These are phyloP conservation scores for Neofusicoccum laricinum DNA, from an alignment of 2,329 filamentous ascomycete genomes.

Conservation along the genomic window DNA sequence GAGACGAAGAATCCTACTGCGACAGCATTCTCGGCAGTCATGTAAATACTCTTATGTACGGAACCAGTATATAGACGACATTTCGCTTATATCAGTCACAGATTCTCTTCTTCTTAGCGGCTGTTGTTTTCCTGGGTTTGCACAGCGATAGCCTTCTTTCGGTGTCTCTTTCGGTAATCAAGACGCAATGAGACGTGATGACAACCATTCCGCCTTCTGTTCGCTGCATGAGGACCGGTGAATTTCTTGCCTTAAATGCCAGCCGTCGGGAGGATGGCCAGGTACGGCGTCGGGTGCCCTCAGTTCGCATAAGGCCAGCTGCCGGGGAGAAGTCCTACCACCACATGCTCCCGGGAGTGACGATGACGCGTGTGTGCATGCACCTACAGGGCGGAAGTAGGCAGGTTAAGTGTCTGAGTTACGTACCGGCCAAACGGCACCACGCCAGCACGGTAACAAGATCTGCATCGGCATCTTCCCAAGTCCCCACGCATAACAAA, in stretches of 20 bases:
- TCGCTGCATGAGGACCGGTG: not conserved
- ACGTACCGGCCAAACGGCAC: not conserved
- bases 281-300: not conserved
- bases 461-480: not conserved
- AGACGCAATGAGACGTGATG: not conserved
- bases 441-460: not conserved
- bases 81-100: not conserved
- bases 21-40: not conserved
- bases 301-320: not conserved
- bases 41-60: slow-evolving; percentile 13
- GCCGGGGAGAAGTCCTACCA: not conserved
- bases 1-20: slow-evolving; percentile 7
- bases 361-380: not conserved
- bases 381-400: not conserved
- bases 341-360: not conserved
- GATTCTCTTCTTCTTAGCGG: not conserved
- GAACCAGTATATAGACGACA: slow-evolving; percentile 11
- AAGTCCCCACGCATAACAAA: not conserved
- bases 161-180: not conserved
- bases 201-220: not conserved
- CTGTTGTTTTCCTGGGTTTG: not conserved
- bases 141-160: not conserved
- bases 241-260: not conserved
- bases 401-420: not conserved
- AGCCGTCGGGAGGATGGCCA: too few relatives aligned